Evolutionary conservation across 345 rosid genomes (phyloP).

Genomic region (Eutrema yunnanense): DNA sequence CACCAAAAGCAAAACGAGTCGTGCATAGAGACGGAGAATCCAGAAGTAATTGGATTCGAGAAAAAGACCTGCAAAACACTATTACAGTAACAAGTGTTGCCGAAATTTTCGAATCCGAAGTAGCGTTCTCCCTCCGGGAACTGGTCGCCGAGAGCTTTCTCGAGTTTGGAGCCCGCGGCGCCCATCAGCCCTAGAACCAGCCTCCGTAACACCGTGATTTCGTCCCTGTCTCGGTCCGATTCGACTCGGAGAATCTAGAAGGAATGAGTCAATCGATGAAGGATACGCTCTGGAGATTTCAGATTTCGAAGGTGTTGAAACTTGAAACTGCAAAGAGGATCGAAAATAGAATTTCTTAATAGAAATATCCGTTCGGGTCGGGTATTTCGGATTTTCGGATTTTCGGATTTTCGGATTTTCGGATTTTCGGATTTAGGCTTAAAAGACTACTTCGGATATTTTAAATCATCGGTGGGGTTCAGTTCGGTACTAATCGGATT

Average conservation of each 20-base stretch:
- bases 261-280: neutral
- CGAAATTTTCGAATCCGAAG: conserved; percentile 98
- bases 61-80: conserved; percentile 85
- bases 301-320: neutral
- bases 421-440: too few relatives aligned
- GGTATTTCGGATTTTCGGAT: too few relatives aligned
- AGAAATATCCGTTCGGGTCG: too few relatives aligned
- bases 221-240: conserved; percentile 30
- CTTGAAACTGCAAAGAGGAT: neutral
- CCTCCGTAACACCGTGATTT: conserved; percentile 26
- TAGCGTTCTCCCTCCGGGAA: conserved; percentile 99
- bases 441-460: too few relatives aligned
- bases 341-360: too few relatives aligned
- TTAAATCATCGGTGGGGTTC: too few relatives aligned
- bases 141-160: conserved; percentile 99
- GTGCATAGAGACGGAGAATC: neutral
- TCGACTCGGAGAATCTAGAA: conserved; percentile 3
- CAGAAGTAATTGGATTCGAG: neutral
- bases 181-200: conserved; percentile 54
- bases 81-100: conserved; percentile 98
- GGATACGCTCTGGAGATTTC: neutral
- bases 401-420: too few relatives aligned
- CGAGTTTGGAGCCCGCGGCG: conserved; percentile 97
- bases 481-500: too few relatives aligned
- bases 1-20: neutral